Conservation (phyloP, 805 yeast species). For the Yamadazyma nakazawae region DNA sequence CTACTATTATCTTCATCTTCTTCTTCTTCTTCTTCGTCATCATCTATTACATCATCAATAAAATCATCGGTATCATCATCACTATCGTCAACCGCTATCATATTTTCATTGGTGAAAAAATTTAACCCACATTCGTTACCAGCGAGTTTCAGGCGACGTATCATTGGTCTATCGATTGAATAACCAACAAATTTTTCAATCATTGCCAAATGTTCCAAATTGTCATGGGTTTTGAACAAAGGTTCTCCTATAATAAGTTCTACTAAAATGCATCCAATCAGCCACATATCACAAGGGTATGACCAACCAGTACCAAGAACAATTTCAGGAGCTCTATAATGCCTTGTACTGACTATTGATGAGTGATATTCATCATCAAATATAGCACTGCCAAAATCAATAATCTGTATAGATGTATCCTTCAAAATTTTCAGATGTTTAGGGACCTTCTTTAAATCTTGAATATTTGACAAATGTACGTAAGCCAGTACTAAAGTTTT, state of each 20-base stretch:
- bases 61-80: constrained; percentile 10
- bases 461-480: constrained; percentile 20
- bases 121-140: constrained; percentile 41
- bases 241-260: constrained; percentile 95
- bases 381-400: constrained; percentile 97
- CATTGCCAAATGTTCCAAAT: constrained; percentile 90
- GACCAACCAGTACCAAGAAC: constrained; percentile 96
- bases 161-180: constrained; percentile 45
- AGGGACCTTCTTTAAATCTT: constrained; percentile 25
- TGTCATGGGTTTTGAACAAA: constrained; percentile 90
- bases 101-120: constrained; percentile 27
- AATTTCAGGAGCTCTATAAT: constrained; percentile 96
- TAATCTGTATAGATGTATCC: constrained; percentile 80
- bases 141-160: constrained; percentile 28
- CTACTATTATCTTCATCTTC: constrained; percentile 15
- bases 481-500: constrained; percentile 34
- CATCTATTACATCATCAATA: constrained; percentile 12
- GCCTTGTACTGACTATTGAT: constrained; percentile 88
- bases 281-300: constrained; percentile 96
- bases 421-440: constrained; percentile 49
- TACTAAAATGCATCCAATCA: constrained; percentile 87
- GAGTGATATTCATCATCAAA: constrained; percentile 94
- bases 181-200: constrained; percentile 77
- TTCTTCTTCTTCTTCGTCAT: constrained; percentile 1
- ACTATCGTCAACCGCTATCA: constrained; percentile 1